Percentiles rank a stretch among this genome's conserved stretches.
Evolutionary conservation across 2,329 filamentous ascomycete species (phyloP).

Genomic region (Botrytis paeoniae): DNA sequence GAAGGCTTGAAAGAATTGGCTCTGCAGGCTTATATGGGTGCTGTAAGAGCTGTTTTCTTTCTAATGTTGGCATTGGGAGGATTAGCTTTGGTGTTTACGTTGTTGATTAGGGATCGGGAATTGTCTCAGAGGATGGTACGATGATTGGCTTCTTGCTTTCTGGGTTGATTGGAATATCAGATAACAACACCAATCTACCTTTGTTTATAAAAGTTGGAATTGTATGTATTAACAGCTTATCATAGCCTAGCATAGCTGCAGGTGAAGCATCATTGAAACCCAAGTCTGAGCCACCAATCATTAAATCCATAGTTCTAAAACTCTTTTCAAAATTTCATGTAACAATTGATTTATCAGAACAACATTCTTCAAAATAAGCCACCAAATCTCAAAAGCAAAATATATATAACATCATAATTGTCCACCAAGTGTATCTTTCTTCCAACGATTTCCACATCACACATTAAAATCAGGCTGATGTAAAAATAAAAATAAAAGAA

Average conservation of each 20-base stretch:
- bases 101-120: slow-evolving; percentile 11
- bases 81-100: not conserved
- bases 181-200: not conserved
- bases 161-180: not conserved
- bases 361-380: not conserved
- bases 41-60: slow-evolving; percentile 17
- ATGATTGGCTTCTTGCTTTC: not conserved
- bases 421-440: no score
- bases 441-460: no score
- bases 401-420: not conserved
- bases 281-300: not conserved
- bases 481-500: no score
- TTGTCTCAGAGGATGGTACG: slow-evolving; percentile 8
- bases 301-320: not conserved
- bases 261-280: not conserved
- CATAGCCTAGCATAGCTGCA: not conserved
- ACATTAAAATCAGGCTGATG: no score
- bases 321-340: not conserved
- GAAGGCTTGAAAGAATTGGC: not conserved
- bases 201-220: not conserved
- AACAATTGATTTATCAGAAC: no score
- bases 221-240: not conserved
- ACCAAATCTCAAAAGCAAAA: no score
- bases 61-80: slow-evolving; percentile 6
- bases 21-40: slow-evolving; percentile 15